phyloP scores from a whole-genome alignment of 139 green algal genomes.

The Dunaliella primolecta region DNA sequence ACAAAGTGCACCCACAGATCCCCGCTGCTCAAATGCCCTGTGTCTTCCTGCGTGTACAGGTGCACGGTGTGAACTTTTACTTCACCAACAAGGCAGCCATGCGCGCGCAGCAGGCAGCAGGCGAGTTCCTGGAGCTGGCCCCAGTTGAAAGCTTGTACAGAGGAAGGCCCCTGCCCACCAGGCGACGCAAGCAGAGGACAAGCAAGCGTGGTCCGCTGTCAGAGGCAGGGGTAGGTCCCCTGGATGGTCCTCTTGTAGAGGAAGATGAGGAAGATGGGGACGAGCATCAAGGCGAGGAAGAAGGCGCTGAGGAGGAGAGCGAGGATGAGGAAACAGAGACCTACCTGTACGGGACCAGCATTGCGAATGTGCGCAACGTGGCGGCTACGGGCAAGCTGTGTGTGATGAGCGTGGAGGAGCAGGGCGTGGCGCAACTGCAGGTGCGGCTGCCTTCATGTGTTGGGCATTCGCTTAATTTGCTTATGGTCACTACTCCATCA shows the following conservation, averaged over 20 bases:
- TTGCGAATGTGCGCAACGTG: conserved; percentile 59
- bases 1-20: too few relatives aligned
- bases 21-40: too few relatives aligned
- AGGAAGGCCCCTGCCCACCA: neutral
- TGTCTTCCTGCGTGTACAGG: too few relatives aligned
- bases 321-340: conserved; percentile 10
- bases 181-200: neutral
- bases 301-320: neutral
- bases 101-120: conserved; percentile 10
- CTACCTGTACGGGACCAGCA: conserved; percentile 52
- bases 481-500: too few relatives aligned
- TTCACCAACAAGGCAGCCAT: conserved; percentile 50
- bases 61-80: conserved; percentile 46
- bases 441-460: too few relatives aligned
- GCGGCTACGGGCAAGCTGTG: conserved; percentile 69
- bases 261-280: conserved; percentile 8
- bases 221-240: neutral
- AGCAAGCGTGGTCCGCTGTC: neutral
- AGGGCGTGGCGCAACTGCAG: conserved; percentile 43
- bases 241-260: conserved; percentile 16
- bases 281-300: conserved; percentile 6
- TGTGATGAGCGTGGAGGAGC: conserved; percentile 61
- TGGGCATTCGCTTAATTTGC: too few relatives aligned
- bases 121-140: conserved; percentile 39
- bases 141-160: conserved; percentile 3